phyloP scores from a whole-genome alignment of 768 basidiomycete genomes.

The Lentinula sp. region DNA sequence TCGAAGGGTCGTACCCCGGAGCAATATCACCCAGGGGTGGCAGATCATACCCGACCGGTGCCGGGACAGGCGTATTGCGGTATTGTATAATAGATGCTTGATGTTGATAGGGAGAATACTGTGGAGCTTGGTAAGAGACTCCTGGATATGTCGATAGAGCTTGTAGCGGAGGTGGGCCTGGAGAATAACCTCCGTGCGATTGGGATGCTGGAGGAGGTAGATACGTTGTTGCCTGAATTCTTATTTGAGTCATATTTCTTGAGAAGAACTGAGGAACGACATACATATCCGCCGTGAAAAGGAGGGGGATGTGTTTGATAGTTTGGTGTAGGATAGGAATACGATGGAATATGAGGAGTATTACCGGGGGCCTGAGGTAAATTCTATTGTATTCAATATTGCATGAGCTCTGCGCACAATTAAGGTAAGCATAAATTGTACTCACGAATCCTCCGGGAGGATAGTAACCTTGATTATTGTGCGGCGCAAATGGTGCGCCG shows the following conservation, averaged over 20 bases:
- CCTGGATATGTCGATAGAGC: not conserved
- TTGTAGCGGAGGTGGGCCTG: not conserved
- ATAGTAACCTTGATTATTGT: not conserved
- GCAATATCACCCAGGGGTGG: not conserved
- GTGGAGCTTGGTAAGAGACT: not conserved
- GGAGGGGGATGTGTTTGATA: not conserved
- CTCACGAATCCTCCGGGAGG: not conserved
- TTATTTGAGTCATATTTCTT: not conserved
- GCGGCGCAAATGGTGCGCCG: not conserved
- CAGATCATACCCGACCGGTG: not conserved
- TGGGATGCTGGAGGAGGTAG: not conserved
- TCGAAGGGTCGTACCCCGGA: constrained; percentile 5
- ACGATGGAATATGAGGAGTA: not conserved
- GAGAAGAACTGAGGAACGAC: not conserved
- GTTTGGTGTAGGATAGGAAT: not conserved
- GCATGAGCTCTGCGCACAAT: not conserved
- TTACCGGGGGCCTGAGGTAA: not conserved
- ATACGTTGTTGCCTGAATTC: not conserved
- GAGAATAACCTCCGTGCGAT: not conserved
- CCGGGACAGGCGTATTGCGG: not conserved
- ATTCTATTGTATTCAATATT: not conserved
- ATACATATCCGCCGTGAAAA: not conserved
- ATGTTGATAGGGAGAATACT: not conserved
- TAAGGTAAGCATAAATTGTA: not conserved
- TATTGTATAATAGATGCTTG: not conserved